These are phyloP conservation scores for Colletotrichum cuscutae DNA, from an alignment of 2,329 filamentous ascomycete species.

Conservation along the genomic window DNA sequence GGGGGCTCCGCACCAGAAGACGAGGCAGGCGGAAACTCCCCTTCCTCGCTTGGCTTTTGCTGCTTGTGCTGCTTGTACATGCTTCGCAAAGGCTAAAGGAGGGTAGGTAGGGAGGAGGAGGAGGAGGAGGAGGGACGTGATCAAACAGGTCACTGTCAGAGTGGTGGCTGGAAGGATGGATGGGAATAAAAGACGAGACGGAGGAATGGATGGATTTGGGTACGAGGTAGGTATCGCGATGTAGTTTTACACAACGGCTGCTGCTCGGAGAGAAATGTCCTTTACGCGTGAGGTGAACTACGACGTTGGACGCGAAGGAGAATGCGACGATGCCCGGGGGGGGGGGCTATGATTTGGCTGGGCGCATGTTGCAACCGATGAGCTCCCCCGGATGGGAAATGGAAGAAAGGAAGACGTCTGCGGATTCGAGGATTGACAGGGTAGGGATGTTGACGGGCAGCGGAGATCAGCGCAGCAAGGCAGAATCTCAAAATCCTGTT, in stretches of 20 bases:
- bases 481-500: not conserved
- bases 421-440: not conserved
- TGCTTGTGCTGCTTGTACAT: not conserved
- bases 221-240: not conserved
- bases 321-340: not conserved
- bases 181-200: not conserved
- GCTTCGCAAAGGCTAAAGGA: not conserved
- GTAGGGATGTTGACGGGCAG: constrained; percentile 33
- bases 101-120: not conserved
- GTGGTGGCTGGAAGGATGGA: not conserved
- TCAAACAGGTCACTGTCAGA: not conserved
- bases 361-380: not conserved
- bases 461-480: constrained; percentile 16
- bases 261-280: not conserved
- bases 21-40: not conserved
- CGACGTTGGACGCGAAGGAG: not conserved
- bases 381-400: not conserved
- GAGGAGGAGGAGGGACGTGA: not conserved
- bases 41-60: not conserved
- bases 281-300: not conserved
- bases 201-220: not conserved
- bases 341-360: not conserved
- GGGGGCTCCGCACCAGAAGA: not conserved
- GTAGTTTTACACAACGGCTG: not conserved
- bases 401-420: not conserved